Evolutionary conservation across 345 rosid species (phyloP).

Genomic region (Bretschneidera sinensis): DNA sequence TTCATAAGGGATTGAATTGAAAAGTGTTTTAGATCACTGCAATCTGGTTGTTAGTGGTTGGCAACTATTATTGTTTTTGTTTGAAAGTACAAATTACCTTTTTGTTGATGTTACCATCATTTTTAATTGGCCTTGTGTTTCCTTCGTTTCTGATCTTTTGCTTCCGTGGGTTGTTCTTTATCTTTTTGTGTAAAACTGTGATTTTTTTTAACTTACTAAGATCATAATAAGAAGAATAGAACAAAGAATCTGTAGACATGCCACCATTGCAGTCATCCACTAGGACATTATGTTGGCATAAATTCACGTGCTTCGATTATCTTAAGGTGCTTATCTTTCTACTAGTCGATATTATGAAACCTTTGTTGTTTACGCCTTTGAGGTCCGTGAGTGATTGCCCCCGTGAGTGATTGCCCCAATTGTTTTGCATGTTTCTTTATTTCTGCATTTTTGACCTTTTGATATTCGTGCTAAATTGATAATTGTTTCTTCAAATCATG

Average conservation of each 20-base stretch:
- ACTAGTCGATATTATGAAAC: constrained; percentile 2
- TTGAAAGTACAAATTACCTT: constrained; percentile 38
- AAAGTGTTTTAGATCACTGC: too few relatives aligned
- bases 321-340: constrained; percentile 14
- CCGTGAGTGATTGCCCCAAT: background rate
- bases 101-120: constrained; percentile 19
- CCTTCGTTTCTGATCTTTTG: constrained; percentile 8
- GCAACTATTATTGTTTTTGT: constrained; percentile 26
- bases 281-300: constrained; percentile 11
- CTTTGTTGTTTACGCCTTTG: background rate
- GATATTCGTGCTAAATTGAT: too few relatives aligned
- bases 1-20: too few relatives aligned
- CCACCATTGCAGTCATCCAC: constrained; percentile 12
- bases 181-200: constrained; percentile 9
- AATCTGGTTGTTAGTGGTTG: constrained; percentile 20
- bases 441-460: background rate
- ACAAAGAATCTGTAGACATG: constrained; percentile 20
- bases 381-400: background rate
- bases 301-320: constrained; percentile 21
- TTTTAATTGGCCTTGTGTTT: constrained; percentile 12
- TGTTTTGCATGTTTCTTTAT: background rate
- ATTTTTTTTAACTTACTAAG: constrained; percentile 13
- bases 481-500: background rate
- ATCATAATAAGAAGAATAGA: constrained; percentile 13
- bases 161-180: constrained; percentile 10